Base-by-base conservation (phyloP, 768 basidiomycete species). In the Mycena sanguinolenta region DNA sequence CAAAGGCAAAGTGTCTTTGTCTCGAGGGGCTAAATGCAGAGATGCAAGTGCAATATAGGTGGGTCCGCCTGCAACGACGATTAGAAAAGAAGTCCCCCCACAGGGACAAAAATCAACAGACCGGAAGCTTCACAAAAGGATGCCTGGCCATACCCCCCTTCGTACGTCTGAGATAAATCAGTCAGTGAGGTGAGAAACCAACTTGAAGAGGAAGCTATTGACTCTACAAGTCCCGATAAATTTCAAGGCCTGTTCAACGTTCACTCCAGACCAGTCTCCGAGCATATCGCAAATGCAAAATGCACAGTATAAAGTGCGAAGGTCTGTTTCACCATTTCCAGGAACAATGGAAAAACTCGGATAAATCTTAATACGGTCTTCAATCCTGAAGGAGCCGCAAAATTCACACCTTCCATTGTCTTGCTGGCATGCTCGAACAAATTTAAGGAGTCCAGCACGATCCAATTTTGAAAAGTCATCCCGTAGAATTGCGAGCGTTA, bases 21-120 rank as follows among this genome's bases (percentile, higher is more conserved):
- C 72, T 28, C 75, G 73, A 64, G 84, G 80, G 59, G 84, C 84
- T 60, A 95, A 85, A 64, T 88, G 78, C 16, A 97, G 84, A 0
- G 93, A 86, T 1, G 96, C 95, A 30, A 98, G 77, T 0, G 94
- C 93, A 73, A 94, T 97, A 80, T 98, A 99, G 1, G 97, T 98
- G 21, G 96, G 94, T 9, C 97, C 97, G 23, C 97, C 96, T 96
- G 42, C 23, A 62, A 42, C 30, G 27, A 53, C 16, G 64, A n/a
- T 55, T 28, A 46, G 21, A 30, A 53, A n/a, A 52, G 6, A 34
- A 34, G 32, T 34, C 17, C 27, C n/a, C 63, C 38, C 25, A 30
- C 30, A 25, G 12, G n/a, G 25, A 19, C 36, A 42, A 60, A 1
- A 16, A 70, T 28, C 17, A 4, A 67, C 84, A 23, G 64, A 94